Conservation (phyloP, 2,329 filamentous ascomycete genomes). For the Blumeriella jaapii region DNA sequence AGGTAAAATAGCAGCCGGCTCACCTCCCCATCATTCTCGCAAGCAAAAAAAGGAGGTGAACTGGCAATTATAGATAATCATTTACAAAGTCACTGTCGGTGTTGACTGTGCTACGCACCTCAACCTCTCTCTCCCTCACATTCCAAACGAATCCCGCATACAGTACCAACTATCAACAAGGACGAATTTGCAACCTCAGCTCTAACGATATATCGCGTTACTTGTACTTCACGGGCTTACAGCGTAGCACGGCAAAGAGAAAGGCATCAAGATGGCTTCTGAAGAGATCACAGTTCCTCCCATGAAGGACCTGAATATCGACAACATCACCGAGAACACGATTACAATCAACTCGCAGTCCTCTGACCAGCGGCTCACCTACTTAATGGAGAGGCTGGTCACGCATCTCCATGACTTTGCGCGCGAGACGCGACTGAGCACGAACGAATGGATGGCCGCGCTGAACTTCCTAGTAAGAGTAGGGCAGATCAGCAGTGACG, state of each 20-base stretch:
- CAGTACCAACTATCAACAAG: too few relatives aligned
- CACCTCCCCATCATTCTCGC: too few relatives aligned
- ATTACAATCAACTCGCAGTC: constrained; percentile 64
- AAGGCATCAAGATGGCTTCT: constrained; percentile 13
- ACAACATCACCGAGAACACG: constrained; percentile 71
- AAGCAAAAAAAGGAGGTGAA: too few relatives aligned
- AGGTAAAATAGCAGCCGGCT: too few relatives aligned
- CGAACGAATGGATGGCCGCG: constrained; percentile 66
- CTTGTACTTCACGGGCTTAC: too few relatives aligned
- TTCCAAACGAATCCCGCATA: too few relatives aligned
- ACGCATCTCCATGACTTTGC: constrained; percentile 75
- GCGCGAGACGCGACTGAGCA: constrained; percentile 64
- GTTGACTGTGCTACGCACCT: background rate
- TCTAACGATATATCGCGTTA: too few relatives aligned
- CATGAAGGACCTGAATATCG: constrained; percentile 61
- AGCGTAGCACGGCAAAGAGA: background rate
- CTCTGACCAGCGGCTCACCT: constrained; percentile 52
- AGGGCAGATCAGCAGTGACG: constrained; percentile 62
- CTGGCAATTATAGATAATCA: background rate
- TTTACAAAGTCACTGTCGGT: background rate
- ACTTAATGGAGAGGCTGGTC: constrained; percentile 62
- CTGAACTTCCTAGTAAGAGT: constrained; percentile 60
- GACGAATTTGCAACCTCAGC: too few relatives aligned
- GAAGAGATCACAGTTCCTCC: constrained; percentile 29
- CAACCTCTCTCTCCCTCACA: too few relatives aligned